These are phyloP conservation scores for Coprinellus micaceus DNA, from an alignment of 768 basidiomycete species.

Conservation along the genomic window DNA sequence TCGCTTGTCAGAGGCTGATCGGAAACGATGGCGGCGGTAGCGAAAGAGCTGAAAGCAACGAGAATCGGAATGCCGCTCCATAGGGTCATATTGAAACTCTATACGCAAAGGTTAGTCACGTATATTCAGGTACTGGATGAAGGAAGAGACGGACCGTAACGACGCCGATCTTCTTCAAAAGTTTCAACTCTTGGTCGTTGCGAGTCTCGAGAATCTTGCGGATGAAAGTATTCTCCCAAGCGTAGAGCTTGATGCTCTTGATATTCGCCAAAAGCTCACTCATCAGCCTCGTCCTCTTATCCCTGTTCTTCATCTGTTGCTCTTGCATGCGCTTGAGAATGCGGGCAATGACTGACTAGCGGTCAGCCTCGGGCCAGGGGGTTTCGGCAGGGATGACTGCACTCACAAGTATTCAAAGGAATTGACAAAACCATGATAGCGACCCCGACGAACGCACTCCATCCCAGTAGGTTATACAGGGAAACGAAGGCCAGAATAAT, in stretches of 20 bases:
- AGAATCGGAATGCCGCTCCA: constrained; percentile 72
- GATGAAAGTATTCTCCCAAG: constrained; percentile 92
- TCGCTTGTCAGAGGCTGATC: constrained; percentile 78
- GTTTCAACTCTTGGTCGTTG: constrained; percentile 76
- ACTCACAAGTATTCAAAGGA: constrained; percentile 61
- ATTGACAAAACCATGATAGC: constrained; percentile 83
- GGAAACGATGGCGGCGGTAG: constrained; percentile 61
- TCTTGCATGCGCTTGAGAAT: constrained; percentile 75
- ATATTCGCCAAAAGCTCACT: constrained; percentile 92
- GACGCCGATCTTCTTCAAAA: constrained; percentile 81
- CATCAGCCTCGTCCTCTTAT: constrained; percentile 82
- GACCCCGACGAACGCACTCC: constrained; percentile 88
- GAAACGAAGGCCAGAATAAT: constrained; percentile 87
- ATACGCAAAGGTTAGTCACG: background rate
- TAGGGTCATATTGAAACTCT: constrained; percentile 58
- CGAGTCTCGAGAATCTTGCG: constrained; percentile 74
- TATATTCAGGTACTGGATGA: too few relatives aligned
- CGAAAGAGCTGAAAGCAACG: constrained; percentile 82
- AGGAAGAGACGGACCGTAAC: constrained; percentile 60
- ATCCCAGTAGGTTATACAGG: constrained; percentile 85
- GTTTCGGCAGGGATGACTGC: too few relatives aligned
- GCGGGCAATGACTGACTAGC: constrained; percentile 51
- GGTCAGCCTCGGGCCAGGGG: too few relatives aligned
- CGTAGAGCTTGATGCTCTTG: constrained; percentile 87
- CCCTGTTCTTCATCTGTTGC: constrained; percentile 91